Conservation (phyloP, 805 yeast species). For the Hanseniaspora lindneri region DNA sequence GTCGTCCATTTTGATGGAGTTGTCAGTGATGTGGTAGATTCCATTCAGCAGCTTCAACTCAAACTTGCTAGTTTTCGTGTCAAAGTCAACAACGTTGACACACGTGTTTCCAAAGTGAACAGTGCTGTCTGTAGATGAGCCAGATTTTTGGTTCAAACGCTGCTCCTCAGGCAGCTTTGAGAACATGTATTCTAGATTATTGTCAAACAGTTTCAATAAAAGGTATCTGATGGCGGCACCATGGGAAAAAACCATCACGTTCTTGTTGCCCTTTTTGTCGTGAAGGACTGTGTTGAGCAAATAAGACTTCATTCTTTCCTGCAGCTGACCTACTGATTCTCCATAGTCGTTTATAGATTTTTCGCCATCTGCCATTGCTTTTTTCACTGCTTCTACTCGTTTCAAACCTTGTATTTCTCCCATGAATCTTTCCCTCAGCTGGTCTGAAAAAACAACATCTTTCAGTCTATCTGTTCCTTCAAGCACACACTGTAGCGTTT, state of each 20-base stretch:
- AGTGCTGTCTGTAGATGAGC: slow-evolving; percentile 28
- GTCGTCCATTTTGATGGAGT: slow-evolving; percentile 9
- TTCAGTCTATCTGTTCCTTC: slow-evolving; percentile 21
- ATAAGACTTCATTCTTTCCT: slow-evolving; percentile 38
- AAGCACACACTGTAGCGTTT: slow-evolving; percentile 42
- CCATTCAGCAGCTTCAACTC: slow-evolving; percentile 17
- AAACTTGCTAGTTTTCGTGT: slow-evolving; percentile 33
- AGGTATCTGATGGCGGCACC: slow-evolving; percentile 66
- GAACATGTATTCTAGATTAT: slow-evolving; percentile 20
- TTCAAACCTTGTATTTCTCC: slow-evolving; percentile 70
- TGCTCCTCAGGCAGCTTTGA: slow-evolving; percentile 15
- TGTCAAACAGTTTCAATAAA: slow-evolving; percentile 39
- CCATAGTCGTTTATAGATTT: slow-evolving; percentile 52
- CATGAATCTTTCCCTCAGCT: slow-evolving; percentile 63
- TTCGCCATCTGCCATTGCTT: slow-evolving; percentile 43
- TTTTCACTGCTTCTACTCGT: slow-evolving; percentile 46
- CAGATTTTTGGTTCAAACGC: neutral
- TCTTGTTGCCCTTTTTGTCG: slow-evolving; percentile 30
- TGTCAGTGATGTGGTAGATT: slow-evolving; percentile 8
- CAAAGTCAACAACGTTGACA: slow-evolving; percentile 51
- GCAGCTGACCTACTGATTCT: slow-evolving; percentile 40
- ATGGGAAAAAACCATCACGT: slow-evolving; percentile 57
- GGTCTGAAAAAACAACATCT: slow-evolving; percentile 29
- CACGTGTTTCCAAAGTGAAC: slow-evolving; percentile 66
- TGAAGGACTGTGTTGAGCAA: slow-evolving; percentile 36